These are phyloP conservation scores for Phoma sp. DNA, from an alignment of 2,329 filamentous ascomycete species.

Conservation along the genomic window DNA sequence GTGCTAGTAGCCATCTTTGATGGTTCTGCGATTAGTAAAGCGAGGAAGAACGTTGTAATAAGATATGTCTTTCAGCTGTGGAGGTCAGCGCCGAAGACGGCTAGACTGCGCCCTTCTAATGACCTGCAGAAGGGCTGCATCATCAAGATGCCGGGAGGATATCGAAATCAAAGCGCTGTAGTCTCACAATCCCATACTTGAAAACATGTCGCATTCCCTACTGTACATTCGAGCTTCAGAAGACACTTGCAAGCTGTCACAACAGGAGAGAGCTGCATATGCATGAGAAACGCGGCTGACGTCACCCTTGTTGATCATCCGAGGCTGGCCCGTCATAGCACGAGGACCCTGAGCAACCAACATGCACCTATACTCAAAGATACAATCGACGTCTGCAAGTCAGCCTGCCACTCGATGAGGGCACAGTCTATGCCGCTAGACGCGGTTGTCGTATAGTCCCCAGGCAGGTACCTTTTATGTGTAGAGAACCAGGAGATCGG, in stretches of 20 bases:
- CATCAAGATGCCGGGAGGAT: no score
- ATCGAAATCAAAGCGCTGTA: no score
- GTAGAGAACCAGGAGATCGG: neutral
- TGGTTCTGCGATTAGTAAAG: neutral
- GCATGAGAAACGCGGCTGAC: conserved; percentile 1
- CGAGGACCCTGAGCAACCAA: no score
- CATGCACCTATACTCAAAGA: neutral
- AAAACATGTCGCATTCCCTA: neutral
- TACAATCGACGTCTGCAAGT: neutral
- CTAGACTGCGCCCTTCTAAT: conserved; percentile 12
- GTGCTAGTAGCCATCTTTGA: conserved; percentile 11
- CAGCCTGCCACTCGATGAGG: no score
- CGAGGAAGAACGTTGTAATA: neutral
- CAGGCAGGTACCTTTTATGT: neutral
- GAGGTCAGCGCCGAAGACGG: neutral
- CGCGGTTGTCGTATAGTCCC: neutral
- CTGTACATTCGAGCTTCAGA: no score
- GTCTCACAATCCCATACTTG: neutral
- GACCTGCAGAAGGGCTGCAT: neutral
- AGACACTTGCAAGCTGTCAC: neutral
- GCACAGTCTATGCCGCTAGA: neutral
- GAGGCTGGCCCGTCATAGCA: neutral
- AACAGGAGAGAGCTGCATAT: neutral
- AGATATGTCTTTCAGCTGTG: neutral
- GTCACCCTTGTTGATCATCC: neutral